Percentiles rank a stretch among this genome's conserved stretches.
Conservation (phyloP, 495 filamentous ascomycete species). For the Penicillium cosmopolitanum region DNA sequence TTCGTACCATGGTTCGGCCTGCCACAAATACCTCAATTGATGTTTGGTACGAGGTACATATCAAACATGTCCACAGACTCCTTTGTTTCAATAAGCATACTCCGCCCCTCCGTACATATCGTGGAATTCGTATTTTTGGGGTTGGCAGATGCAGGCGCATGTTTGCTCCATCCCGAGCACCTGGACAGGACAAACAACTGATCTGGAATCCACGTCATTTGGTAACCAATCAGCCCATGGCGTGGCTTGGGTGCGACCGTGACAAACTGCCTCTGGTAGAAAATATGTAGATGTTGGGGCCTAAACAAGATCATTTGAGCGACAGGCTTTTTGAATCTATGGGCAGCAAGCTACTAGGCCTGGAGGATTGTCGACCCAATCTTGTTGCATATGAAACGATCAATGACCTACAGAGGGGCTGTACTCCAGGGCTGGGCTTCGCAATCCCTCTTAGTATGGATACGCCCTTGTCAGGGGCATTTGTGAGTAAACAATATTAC, state of each 20-base stretch:
- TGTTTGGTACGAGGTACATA: not conserved
- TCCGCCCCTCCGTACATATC: too few species aligned
- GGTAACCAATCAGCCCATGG: not conserved
- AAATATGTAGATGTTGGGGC: not conserved
- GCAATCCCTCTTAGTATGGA: too few species aligned
- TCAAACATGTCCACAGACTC: not conserved
- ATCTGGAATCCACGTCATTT: not conserved
- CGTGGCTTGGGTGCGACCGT: not conserved
- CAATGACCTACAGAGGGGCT: too few species aligned
- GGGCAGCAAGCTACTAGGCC: too few species aligned
- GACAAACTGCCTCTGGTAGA: not conserved
- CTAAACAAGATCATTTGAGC: too few species aligned
- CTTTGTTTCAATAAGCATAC: not conserved
- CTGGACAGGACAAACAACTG: conserved; percentile 1
- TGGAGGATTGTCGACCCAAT: too few species aligned
- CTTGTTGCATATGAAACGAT: too few species aligned
- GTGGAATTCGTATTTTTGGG: not conserved
- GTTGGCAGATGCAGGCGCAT: not conserved
- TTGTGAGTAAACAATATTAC: too few species aligned
- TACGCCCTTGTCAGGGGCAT: too few species aligned
- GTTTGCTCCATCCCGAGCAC: conserved; percentile 6
- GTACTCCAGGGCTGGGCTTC: too few species aligned
- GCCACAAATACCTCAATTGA: not conserved
- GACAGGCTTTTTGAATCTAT: too few species aligned
- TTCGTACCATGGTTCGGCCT: not conserved